phyloP scores from a whole-genome alignment of 176 grass and related monocot species.

The Carex scoparia region DNA sequence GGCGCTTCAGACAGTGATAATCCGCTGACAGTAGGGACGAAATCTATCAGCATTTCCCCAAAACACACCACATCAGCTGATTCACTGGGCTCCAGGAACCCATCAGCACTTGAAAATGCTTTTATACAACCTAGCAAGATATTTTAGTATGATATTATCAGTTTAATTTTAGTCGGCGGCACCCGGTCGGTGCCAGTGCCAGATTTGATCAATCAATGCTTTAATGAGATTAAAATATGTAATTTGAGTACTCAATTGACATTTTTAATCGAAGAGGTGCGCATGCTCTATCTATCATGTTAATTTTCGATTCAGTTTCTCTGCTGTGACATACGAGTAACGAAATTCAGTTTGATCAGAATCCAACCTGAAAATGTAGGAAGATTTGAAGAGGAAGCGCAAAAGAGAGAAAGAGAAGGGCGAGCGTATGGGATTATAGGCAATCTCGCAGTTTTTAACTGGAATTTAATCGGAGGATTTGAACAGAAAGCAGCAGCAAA shows the following conservation, averaged over 20 bases:
- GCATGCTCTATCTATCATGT: background rate
- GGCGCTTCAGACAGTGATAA: constrained; percentile 64
- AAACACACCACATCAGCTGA: constrained; percentile 80
- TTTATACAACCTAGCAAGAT: constrained; percentile 37
- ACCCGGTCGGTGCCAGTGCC: background rate
- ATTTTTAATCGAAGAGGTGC: background rate
- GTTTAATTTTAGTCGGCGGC: background rate
- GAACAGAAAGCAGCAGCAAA: constrained; percentile 12
- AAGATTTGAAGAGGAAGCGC: background rate
- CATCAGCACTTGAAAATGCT: constrained; percentile 36
- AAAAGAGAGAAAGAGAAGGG: background rate
- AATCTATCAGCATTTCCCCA: constrained; percentile 90
- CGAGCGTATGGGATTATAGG: background rate
- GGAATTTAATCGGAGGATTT: background rate
- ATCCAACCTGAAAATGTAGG: constrained; percentile 16
- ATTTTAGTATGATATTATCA: constrained; percentile 13
- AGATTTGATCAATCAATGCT: background rate
- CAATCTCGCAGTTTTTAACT: background rate
- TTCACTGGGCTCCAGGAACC: constrained; percentile 26
- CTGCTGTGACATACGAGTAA: background rate
- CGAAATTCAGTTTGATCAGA: constrained; percentile 13
- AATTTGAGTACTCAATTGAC: background rate
- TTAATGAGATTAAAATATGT: background rate
- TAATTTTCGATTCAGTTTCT: background rate
- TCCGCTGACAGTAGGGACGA: constrained; percentile 71